Evolutionary conservation across 495 filamentous ascomycete species (phyloP).

Genomic region (Lasiosphaeria hispida): DNA sequence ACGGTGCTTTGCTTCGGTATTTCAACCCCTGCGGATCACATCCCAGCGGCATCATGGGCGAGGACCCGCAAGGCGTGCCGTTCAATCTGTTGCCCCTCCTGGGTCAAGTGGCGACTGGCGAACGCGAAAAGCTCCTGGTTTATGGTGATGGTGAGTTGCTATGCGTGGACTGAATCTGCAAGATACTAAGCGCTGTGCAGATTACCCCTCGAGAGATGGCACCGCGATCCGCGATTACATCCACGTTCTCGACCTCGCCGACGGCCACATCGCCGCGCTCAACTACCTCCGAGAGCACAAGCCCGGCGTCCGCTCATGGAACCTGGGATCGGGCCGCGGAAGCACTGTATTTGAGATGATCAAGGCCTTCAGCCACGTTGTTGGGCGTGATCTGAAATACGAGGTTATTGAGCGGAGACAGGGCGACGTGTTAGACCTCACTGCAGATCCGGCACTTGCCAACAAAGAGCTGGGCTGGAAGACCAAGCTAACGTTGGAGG

Average conservation of each 20-base stretch:
- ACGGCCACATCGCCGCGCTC: slow-evolving; percentile 86
- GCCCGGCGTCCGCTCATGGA: slow-evolving; percentile 94
- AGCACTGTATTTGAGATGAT: slow-evolving; percentile 98
- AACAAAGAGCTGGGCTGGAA: slow-evolving; percentile 91
- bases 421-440: slow-evolving; percentile 92
- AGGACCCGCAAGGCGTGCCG: slow-evolving; percentile 92
- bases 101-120: slow-evolving; percentile 92
- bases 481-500: slow-evolving; percentile 82
- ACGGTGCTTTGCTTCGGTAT: slow-evolving; percentile 89
- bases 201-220: slow-evolving; percentile 85
- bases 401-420: slow-evolving; percentile 77
- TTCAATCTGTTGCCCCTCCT: slow-evolving; percentile 94
- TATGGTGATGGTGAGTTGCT: slow-evolving; percentile 79
- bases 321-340: slow-evolving; percentile 91
- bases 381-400: slow-evolving; percentile 82
- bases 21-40: slow-evolving; percentile 97
- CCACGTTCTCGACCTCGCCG: slow-evolving; percentile 87
- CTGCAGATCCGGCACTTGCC: slow-evolving; percentile 82
- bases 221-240: slow-evolving; percentile 71
- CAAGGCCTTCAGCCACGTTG: slow-evolving; percentile 83
- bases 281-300: slow-evolving; percentile 87
- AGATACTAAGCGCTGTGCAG: slow-evolving; percentile 41
- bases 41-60: slow-evolving; percentile 95
- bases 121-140: slow-evolving; percentile 89
- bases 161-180: background rate